These are phyloP conservation scores for Linanthus parryae DNA, from an alignment of 148 eudicot genomes.

Conservation along the genomic window DNA sequence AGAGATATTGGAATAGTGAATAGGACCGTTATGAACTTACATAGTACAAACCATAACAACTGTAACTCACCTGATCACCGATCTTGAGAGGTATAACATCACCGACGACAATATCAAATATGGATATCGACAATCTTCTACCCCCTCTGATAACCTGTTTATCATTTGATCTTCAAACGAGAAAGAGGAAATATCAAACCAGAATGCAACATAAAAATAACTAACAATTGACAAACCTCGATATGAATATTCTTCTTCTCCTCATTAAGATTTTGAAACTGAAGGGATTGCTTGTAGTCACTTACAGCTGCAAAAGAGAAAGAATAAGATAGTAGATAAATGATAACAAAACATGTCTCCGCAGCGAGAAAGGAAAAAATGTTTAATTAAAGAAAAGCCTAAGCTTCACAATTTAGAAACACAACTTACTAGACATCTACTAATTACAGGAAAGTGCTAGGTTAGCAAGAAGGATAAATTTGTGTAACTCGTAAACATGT, in stretches of 20 bases:
- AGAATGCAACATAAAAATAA: neutral
- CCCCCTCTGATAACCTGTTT: slow-evolving; percentile 84
- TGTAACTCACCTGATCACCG: slow-evolving; percentile 93
- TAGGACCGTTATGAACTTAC: neutral
- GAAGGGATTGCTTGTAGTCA: slow-evolving; percentile 92
- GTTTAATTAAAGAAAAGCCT: no score
- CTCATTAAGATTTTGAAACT: slow-evolving; percentile 76
- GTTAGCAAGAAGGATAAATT: no score
- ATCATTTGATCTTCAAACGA: neutral
- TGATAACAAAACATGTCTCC: no score
- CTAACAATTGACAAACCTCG: slow-evolving; percentile 54
- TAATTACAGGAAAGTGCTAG: no score
- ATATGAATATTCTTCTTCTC: slow-evolving; percentile 93
- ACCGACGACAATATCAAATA: slow-evolving; percentile 91
- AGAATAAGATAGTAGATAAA: neutral
- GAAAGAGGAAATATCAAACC: neutral
- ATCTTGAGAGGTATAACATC: slow-evolving; percentile 82
- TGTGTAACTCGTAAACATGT: no score
- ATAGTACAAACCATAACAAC: slow-evolving; percentile 6
- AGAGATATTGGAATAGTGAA: neutral
- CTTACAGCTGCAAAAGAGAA: slow-evolving; percentile 55
- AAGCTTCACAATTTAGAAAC: no score
- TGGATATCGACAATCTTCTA: slow-evolving; percentile 65
- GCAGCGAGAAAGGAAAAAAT: no score
- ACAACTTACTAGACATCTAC: no score